A percentile compares a stretch with the other conserved stretches of the same genome.
phyloP scores from a whole-genome alignment of 2,329 filamentous ascomycete species.

The Ilyonectria destructans region DNA sequence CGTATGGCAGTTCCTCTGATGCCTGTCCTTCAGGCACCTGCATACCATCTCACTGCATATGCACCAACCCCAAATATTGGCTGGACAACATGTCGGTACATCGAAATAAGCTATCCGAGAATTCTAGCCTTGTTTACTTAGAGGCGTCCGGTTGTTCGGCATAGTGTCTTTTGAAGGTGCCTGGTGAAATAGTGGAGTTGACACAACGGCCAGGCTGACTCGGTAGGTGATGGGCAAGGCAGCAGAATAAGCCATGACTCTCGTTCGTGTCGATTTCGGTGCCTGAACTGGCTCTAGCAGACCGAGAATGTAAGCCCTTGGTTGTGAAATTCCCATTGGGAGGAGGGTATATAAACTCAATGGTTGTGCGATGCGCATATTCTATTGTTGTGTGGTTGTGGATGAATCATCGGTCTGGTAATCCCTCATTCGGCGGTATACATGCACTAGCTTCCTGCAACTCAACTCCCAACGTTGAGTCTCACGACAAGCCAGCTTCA shows the following conservation, averaged over 20 bases:
- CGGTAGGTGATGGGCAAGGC: slow-evolving; percentile 3
- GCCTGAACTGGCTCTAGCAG: slow-evolving; percentile 2
- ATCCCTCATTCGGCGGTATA: neutral
- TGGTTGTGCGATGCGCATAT: neutral
- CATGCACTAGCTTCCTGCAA: neutral
- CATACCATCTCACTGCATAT: neutral
- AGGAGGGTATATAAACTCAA: neutral
- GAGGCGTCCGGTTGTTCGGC: neutral
- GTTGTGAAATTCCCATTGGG: neutral
- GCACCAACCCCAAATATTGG: neutral
- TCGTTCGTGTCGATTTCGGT: slow-evolving; percentile 13
- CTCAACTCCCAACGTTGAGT: neutral
- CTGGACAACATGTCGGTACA: neutral
- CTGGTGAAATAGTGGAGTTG: slow-evolving; percentile 4
- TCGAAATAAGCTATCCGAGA: neutral
- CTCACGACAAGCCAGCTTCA: neutral
- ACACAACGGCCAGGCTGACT: neutral
- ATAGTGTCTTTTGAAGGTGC: neutral
- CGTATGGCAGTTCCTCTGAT: too few relatives aligned
- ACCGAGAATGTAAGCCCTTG: neutral
- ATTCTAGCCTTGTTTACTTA: neutral
- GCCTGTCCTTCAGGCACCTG: too few relatives aligned
- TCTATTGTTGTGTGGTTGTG: neutral
- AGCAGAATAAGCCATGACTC: slow-evolving; percentile 8
- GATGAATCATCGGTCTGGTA: slow-evolving; percentile 7